These are phyloP conservation scores for Mortierella antarctica DNA, from an alignment of 192 early-diverging fungal species.

Conservation along the genomic window DNA sequence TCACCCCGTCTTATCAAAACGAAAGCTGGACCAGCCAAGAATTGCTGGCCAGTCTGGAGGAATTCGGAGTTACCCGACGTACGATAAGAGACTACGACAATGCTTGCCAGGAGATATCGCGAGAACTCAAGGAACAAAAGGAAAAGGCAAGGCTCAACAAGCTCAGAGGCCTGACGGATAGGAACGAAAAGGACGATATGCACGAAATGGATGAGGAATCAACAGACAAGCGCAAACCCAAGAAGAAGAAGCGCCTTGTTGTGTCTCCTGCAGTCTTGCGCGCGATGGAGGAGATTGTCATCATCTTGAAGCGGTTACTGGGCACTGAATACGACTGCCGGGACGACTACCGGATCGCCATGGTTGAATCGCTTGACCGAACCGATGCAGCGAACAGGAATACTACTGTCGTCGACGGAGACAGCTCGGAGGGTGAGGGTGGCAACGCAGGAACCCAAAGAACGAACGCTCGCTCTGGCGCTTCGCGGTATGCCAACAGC, in stretches of 20 bases:
- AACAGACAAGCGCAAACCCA: background rate
- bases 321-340: conserved; percentile 2
- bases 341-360: conserved; percentile 33
- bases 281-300: conserved; percentile 13
- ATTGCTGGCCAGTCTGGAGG: background rate
- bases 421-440: conserved; percentile 6
- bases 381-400: background rate
- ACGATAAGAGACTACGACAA: conserved; percentile 9
- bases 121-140: conserved; percentile 28
- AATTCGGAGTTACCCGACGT: conserved; percentile 6
- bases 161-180: background rate
- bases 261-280: conserved; percentile 11
- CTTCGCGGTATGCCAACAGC: too few species aligned
- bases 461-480: background rate
- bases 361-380: conserved; percentile 22
- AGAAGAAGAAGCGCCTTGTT: background rate
- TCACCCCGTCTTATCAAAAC: too few species aligned
- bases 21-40: conserved; percentile 31
- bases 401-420: background rate
- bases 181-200: background rate
- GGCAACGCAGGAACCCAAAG: background rate
- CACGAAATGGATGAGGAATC: background rate
- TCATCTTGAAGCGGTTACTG: conserved; percentile 5
- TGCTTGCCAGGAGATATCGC: conserved; percentile 24
- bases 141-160: conserved; percentile 26